Evolutionary conservation across 2,329 filamentous ascomycete species (phyloP).

Genomic region (Curvularia hawaiiensis): DNA sequence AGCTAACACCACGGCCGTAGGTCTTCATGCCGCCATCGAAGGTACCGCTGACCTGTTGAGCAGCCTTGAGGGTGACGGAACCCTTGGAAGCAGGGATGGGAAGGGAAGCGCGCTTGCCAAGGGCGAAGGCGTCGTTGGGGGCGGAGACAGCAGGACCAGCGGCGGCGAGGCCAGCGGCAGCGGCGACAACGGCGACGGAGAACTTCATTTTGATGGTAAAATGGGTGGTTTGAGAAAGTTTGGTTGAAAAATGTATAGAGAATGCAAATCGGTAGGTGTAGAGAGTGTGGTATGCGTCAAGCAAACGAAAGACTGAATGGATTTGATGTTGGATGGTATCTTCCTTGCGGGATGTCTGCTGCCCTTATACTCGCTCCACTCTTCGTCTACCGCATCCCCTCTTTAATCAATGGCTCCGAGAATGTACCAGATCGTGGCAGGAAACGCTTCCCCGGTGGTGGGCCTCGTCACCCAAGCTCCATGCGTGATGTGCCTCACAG

Average conservation of each 20-base stretch:
- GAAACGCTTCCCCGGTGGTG: background rate
- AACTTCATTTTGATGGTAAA: constrained; percentile 42
- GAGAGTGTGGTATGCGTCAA: constrained; percentile 32
- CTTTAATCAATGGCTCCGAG: background rate
- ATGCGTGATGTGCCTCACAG: constrained; percentile 2
- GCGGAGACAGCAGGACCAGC: constrained; percentile 34
- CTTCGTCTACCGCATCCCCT: background rate
- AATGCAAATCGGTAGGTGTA: constrained; percentile 22
- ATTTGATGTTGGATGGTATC: constrained; percentile 21
- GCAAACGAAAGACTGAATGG: constrained; percentile 30
- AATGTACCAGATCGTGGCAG: background rate
- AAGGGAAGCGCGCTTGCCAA: constrained; percentile 39
- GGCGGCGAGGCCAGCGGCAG: constrained; percentile 36
- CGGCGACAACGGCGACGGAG: constrained; percentile 31
- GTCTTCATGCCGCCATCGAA: constrained; percentile 45
- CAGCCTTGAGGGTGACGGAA: constrained; percentile 33
- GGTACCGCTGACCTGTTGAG: constrained; percentile 31
- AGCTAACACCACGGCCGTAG: constrained; percentile 44
- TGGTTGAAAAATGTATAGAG: constrained; percentile 27
- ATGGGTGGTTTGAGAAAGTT: constrained; percentile 13
- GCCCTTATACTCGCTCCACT: constrained; percentile 19
- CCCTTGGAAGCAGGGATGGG: constrained; percentile 42
- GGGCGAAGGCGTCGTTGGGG: constrained; percentile 31
- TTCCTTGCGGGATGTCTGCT: constrained; percentile 5
- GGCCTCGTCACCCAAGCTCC: background rate